Percentiles rank a stretch among this genome's conserved stretches.
phyloP scores from a whole-genome alignment of 176 grass and related monocot species.

The Lolium rigidum region DNA sequence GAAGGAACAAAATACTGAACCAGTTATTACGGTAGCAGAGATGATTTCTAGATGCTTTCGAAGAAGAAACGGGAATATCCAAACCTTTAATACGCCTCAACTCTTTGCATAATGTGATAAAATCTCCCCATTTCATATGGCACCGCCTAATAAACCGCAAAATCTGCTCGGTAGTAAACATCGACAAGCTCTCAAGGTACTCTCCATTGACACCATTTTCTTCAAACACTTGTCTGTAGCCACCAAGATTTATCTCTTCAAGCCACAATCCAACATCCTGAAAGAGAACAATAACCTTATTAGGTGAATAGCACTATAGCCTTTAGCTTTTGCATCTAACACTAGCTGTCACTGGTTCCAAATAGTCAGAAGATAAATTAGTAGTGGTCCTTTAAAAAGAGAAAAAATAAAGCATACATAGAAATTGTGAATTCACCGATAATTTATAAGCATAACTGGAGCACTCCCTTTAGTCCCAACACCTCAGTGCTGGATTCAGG shows the following conservation, averaged over 20 bases:
- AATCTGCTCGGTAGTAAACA: constrained; percentile 98
- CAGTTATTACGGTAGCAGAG: constrained; percentile 15
- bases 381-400: background rate
- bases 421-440: background rate
- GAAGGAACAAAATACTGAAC: background rate
- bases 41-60: background rate
- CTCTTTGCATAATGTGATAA: constrained; percentile 99
- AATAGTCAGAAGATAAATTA: background rate
- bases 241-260: constrained; percentile 98
- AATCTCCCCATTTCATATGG: constrained; percentile 99
- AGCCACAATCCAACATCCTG: constrained; percentile 98
- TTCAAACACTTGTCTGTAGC: constrained; percentile 93
- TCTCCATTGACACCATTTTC: constrained; percentile 96
- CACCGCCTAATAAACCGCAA: constrained; percentile 96
- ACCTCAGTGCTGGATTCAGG: no score
- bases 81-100: constrained; percentile 98
- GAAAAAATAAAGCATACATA: background rate
- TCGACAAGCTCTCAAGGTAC: constrained; percentile 89
- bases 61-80: constrained; percentile 17
- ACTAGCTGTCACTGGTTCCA: background rate
- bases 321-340: background rate
- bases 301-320: constrained; percentile 10
- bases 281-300: constrained; percentile 48
- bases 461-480: background rate
- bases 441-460: background rate